These are phyloP conservation scores for Mortierella sp. DNA, from an alignment of 371 early-diverging fungal species.

Conservation along the genomic window DNA sequence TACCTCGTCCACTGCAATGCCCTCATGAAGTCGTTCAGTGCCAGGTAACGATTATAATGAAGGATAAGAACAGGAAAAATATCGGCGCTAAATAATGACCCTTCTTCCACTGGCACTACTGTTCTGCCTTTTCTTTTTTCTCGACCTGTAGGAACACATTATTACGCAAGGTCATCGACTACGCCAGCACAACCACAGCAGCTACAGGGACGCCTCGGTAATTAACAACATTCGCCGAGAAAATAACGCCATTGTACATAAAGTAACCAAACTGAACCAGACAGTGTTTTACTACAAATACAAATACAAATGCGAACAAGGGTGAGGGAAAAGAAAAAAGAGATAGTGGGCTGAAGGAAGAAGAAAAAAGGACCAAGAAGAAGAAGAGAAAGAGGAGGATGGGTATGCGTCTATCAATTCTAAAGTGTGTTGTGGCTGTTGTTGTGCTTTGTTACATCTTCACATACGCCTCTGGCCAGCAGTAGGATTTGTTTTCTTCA, in stretches of 20 bases:
- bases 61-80: neutral
- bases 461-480: conserved; percentile 78
- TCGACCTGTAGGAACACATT: conserved; percentile 23
- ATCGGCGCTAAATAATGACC: neutral
- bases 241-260: neutral
- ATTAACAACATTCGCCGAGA: neutral
- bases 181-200: conserved; percentile 3
- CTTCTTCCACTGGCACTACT: neutral
- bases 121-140: neutral
- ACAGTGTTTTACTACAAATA: conserved; percentile 2
- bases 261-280: neutral
- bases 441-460: conserved; percentile 69
- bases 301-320: neutral
- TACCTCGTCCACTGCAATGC: conserved; percentile 39
- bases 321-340: neutral
- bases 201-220: conserved; percentile 1
- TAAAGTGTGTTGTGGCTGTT: neutral
- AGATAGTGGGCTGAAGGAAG: neutral
- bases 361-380: neutral
- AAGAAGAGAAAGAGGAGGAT: neutral
- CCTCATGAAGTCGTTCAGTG: conserved; percentile 38
- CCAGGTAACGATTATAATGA: conserved; percentile 19
- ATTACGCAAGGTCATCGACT: conserved; percentile 39
- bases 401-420: conserved; percentile 7
- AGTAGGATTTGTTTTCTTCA: conserved; percentile 59